Evolutionary conservation across 768 basidiomycete genomes (phyloP), one percentile per base, ranked within the genome.

Genomic region (Amanita polypyramis): DNA sequence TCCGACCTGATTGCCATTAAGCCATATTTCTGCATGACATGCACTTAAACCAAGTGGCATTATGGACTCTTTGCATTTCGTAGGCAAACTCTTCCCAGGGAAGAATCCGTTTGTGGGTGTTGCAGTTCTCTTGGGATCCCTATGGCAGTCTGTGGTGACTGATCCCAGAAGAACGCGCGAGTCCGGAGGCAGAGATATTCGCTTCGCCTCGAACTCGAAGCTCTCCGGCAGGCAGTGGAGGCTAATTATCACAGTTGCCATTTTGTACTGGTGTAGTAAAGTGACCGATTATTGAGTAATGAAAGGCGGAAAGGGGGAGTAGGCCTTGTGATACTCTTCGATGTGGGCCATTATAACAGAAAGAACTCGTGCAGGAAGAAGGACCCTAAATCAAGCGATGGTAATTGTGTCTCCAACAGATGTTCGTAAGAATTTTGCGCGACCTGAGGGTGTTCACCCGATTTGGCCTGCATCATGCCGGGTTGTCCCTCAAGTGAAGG

Each of bases 1-100:
- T 50, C 58, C 36, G n/a, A 65, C 75, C 60, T 70, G 65, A 48
- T 65, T 63, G 17, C 63, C 65, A 25, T 70, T 64, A 43, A 60
- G 57, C 73, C 75, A 76, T 29, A 76, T 58, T 52, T 74, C 67
- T 4, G 71, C 73, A 44, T 77, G 75, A 1, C 60, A 56, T 8
- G 61, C 47, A 52, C 69, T 69, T 25, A 77, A 56, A 30, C 73
- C 62, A 37, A 75, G 57, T 20, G 69, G 64, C 5, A 20, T 34
- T 9, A 49, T 35, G 4, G 47, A 21, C 14, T 49, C 47, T 42
- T 15, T 57, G 19, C 61, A 52, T 32, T 56, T 45, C 7, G 52
- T 42, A 9, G 55, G 41, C n/a, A 45, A 33, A 41, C 55, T 49
- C 23, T 60, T 59, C 14, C 65, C 56, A 25, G 73, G 58, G 52